Evolutionary conservation across 2,329 filamentous ascomycete species (phyloP), one percentile per base, ranked within the genome.

Genomic region (Diatrype stigma): DNA sequence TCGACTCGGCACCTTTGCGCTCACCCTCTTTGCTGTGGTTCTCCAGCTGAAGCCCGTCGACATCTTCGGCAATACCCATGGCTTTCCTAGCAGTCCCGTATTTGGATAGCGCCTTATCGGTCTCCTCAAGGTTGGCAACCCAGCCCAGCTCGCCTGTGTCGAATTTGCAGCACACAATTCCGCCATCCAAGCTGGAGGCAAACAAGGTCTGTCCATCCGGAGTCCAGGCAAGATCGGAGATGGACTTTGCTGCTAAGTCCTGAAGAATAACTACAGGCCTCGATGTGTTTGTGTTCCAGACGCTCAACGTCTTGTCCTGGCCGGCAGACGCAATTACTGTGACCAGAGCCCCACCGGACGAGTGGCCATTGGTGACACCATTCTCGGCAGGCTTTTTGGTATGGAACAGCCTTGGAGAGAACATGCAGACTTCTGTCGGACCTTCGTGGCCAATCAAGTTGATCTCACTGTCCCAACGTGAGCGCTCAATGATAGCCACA

Each of bases 241-340:
- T 93, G 1, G 94, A 89, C 67, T 99, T 99, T 40, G 84, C 84
- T 17, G 90, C 86, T 52, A 99, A 71, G 61, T 97, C 93, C 65
- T 96, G 90, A 10, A 91, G 79, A 48, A 97, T 91, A 19, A 96
- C 86, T 19, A 97, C 86, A 0, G 94, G 94, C 21, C 94, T 79
- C 1, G 94, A 92, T 22, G 90, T 96, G 64, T 91, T 96, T 1
- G 95, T 99, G 61, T 96, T 97, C 94, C 94, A 99, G 35, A 99
- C 87, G 63, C 90, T 96, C 40, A 99, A 72, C 2, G 92, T 94
- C 70, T 96, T 97, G 67, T 99, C 94, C 63, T 96, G 94, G 3
- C 94, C 95, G 6, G 93, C 94, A 55, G 93, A 97, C 8, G 95
- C 94, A 60, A 99, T 95, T 0, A 99, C 93, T 0, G 93, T 97